Base-by-base conservation (phyloP, 768 basidiomycete species). In the Agaricus bisporus region DNA sequence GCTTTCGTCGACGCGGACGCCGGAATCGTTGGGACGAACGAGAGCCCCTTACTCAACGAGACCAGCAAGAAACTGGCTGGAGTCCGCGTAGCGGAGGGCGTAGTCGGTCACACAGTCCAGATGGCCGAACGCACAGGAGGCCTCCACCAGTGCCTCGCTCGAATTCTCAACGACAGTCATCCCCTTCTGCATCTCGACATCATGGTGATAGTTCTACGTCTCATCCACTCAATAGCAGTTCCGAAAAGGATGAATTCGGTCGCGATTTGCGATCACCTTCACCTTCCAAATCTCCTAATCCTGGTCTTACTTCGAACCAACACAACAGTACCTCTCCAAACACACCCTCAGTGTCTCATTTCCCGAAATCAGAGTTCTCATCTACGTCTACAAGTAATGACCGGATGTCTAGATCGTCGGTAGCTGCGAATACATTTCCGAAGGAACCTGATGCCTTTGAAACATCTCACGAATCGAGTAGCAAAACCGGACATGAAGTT, bases 181-280 rank as follows among this genome's bases (percentile, higher is more conserved):
- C 68, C 51, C 62, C 70, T 28, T 60, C 64, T 32, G 43, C 60
- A 49, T 26, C 66, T 51, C 61, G 59, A 41, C 51, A 62, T 47
- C 62, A 61, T 49, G 64, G 58, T 58, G 56, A 66, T 60, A 59
- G 65, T 51, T 22, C 53, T 35, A 41, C 17, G 10, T 28, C 39
- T 14, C 8, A 36, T 32, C 14, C 41, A 4, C 11, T 18, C 28
- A 36, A 36, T 36, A 17, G 20, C 26, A 28, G 36, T 36, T 15
- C 70, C n/a, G 82, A 72, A 54, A 89, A 83, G 68, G 89, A 92
- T 77, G 89, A 92, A 68, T 92, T 92, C 68, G 89, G 90, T 60
- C 83, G 90, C 61, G 88, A 91, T 65, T 76, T 90, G 63, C 78
- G 89, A 61, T 70, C 78, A 35, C 68, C 71, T 39, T 82, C 86